Evolutionary conservation across 208 protist genomes (phyloP).

Genomic region (Wallacemonas sp.): DNA sequence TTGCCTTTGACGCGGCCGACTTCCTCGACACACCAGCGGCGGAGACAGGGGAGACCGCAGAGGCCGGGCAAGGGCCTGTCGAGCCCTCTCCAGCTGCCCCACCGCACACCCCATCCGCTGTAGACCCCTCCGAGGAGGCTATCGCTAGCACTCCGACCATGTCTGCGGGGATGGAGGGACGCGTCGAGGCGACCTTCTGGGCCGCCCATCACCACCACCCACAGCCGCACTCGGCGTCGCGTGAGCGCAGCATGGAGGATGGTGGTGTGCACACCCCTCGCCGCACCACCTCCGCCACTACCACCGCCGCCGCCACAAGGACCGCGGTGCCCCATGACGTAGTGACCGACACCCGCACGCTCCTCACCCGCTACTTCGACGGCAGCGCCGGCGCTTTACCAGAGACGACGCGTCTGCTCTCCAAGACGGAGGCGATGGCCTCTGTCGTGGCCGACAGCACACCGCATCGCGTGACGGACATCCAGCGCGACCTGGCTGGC

Average conservation of each 20-base stretch:
- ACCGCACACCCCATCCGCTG: no score
- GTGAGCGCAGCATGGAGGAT: background rate
- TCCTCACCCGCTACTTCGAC: constrained; percentile 5
- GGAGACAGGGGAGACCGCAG: background rate
- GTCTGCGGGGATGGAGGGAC: background rate
- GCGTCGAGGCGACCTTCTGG: constrained; percentile 15
- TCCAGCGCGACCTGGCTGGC: background rate
- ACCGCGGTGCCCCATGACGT: no score
- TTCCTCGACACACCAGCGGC: background rate
- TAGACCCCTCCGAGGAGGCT: background rate
- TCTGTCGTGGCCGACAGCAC: constrained; percentile 1
- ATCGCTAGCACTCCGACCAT: background rate
- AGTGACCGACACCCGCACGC: constrained; percentile 1
- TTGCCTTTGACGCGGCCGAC: background rate
- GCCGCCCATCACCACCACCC: background rate
- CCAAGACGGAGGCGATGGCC: background rate
- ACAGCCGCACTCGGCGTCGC: background rate
- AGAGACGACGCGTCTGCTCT: background rate
- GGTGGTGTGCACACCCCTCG: constrained; percentile 6
- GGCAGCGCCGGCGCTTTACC: background rate
- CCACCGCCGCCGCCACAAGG: background rate
- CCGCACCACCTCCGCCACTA: background rate
- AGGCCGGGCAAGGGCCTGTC: background rate
- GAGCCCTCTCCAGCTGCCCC: background rate
- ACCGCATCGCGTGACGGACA: background rate